phyloP scores from a whole-genome alignment of 164 flowering plant species.

The Chimonanthus praecox region DNA sequence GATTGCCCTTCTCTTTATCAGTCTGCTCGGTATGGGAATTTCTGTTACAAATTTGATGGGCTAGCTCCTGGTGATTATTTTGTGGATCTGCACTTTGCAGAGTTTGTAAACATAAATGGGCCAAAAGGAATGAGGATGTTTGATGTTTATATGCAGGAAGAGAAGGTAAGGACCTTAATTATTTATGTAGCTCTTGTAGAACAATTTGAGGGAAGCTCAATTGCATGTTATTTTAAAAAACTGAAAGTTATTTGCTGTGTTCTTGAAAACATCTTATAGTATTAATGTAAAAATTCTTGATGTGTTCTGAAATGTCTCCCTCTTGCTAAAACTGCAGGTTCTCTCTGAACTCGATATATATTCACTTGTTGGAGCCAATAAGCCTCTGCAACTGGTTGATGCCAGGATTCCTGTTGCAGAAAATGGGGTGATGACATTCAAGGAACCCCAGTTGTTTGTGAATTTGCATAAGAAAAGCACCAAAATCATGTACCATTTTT shows the following conservation, averaged over 20 bases:
- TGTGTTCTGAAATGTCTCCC: background rate
- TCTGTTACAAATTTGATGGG: slow-evolving; percentile 41
- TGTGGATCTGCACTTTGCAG: slow-evolving; percentile 83
- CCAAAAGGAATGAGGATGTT: slow-evolving; percentile 83
- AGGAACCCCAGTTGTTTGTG: slow-evolving; percentile 71
- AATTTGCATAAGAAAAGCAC: slow-evolving; percentile 57
- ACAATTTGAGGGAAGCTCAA: too few species aligned
- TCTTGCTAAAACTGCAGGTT: slow-evolving; percentile 2
- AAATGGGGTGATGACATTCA: slow-evolving; percentile 36
- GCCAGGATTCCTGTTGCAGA: slow-evolving; percentile 42
- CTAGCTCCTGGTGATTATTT: slow-evolving; percentile 62
- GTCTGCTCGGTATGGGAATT: slow-evolving; percentile 64
- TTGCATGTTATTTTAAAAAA: too few species aligned
- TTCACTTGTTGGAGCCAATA: slow-evolving; percentile 72
- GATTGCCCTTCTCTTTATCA: slow-evolving; percentile 55
- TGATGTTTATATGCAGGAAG: too few species aligned
- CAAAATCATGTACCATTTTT: slow-evolving; percentile 30
- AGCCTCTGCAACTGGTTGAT: slow-evolving; percentile 64
- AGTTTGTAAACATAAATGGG: slow-evolving; percentile 64
- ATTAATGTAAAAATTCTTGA: background rate
- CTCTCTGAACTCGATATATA: slow-evolving; percentile 55
- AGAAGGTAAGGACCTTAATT: too few species aligned
- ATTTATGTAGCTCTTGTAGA: too few species aligned
- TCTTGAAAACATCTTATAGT: background rate
- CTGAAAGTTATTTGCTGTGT: background rate